Conservation (phyloP, 345 rosid genomes). For the Clarkia xantiana region DNA sequence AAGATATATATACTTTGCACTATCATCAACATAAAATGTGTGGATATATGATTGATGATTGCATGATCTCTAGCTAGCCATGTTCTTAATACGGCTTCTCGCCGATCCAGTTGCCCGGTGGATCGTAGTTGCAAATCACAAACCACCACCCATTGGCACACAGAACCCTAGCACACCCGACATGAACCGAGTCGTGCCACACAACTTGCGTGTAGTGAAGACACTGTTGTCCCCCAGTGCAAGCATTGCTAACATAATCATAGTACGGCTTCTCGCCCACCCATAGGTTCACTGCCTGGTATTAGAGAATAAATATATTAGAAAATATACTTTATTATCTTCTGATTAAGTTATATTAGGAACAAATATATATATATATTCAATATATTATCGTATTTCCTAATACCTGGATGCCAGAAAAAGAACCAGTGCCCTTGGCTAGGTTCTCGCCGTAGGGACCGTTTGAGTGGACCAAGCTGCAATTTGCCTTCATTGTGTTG, state of each 20-base stretch:
- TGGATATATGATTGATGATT: too few species aligned
- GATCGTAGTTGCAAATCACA: constrained; percentile 48
- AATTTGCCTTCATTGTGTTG: neutral
- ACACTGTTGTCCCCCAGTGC: constrained; percentile 31
- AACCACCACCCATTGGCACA: constrained; percentile 41
- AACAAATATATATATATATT: too few species aligned
- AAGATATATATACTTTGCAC: too few species aligned
- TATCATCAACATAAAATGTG: too few species aligned
- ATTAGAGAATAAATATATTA: too few species aligned
- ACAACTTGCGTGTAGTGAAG: constrained; percentile 68
- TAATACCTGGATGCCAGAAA: constrained; percentile 19
- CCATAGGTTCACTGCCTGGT: constrained; percentile 46
- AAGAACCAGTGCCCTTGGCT: constrained; percentile 25
- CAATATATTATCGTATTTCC: too few species aligned
- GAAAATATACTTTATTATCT: too few species aligned
- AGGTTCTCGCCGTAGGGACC: constrained; percentile 65
- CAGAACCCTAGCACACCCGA: constrained; percentile 56
- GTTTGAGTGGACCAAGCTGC: constrained; percentile 20
- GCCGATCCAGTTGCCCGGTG: constrained; percentile 36
- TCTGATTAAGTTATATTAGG: too few species aligned
- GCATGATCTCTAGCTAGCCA: too few species aligned
- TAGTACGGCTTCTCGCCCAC: constrained; percentile 36
- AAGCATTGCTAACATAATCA: constrained; percentile 31
- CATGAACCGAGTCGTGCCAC: constrained; percentile 34
- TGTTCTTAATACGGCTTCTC: constrained; percentile 21